These are phyloP conservation scores for Trifolium subterraneum DNA, from an alignment of 306 rosid species.

Conservation along the genomic window DNA sequence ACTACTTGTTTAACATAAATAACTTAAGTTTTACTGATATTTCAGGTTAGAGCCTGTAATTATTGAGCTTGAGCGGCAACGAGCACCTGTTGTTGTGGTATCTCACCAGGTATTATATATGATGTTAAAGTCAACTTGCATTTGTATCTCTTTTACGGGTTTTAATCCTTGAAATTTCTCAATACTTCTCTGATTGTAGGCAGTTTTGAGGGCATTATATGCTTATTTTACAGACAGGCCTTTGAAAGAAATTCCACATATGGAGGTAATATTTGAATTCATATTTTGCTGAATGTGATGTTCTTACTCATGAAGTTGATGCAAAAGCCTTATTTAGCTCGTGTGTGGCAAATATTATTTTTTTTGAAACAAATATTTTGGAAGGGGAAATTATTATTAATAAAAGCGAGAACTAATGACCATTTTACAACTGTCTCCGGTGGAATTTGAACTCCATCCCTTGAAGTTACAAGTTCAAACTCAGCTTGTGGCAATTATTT, in stretches of 20 bases:
- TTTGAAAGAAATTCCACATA: constrained; percentile 88
- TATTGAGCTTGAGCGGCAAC: constrained; percentile 95
- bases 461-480: not conserved
- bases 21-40: constrained; percentile 9
- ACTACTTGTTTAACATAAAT: constrained; percentile 17
- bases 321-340: constrained; percentile 17
- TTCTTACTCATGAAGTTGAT: constrained; percentile 23
- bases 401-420: no score
- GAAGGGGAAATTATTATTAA: no score
- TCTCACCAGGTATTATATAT: constrained; percentile 79
- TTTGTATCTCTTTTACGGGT: constrained; percentile 4
- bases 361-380: no score
- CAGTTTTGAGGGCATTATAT: constrained; percentile 92
- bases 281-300: constrained; percentile 20
- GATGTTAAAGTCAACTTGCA: constrained; percentile 2
- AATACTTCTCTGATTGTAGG: constrained; percentile 57
- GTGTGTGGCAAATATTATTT: not conserved
- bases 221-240: constrained; percentile 98
- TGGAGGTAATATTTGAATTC: constrained; percentile 67
- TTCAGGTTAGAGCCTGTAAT: constrained; percentile 98
- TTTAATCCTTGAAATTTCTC: constrained; percentile 29
- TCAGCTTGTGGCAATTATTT: not conserved
- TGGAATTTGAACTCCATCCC: no score
- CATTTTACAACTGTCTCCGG: no score
- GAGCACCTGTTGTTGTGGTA: constrained; percentile 94